phyloP scores from a whole-genome alignment of 2,329 filamentous ascomycete species.

The Dactylellina drechsleri region DNA sequence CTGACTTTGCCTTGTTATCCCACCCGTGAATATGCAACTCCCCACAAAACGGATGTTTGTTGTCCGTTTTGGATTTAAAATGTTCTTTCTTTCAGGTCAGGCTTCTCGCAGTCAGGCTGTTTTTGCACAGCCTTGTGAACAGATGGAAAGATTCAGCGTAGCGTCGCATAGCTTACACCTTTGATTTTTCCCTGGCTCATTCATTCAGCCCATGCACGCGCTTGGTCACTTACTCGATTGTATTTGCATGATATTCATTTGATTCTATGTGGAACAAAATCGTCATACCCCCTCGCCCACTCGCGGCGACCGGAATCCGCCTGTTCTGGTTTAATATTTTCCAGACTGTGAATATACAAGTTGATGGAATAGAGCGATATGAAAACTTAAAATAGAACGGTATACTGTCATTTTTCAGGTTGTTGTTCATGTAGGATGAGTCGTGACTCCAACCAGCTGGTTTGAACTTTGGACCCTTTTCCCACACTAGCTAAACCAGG shows the following conservation, averaged over 20 bases:
- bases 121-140: constrained; percentile 46
- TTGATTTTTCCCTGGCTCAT: not conserved
- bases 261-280: constrained; percentile 2
- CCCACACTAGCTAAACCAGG: not conserved
- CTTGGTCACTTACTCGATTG: constrained; percentile 47
- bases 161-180: not conserved
- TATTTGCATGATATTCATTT: constrained; percentile 23
- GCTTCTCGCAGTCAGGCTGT: constrained; percentile 16
- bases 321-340: not conserved
- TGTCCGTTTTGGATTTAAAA: constrained; percentile 12
- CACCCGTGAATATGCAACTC: not conserved
- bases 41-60: constrained; percentile 8
- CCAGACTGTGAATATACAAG: not conserved
- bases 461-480: not conserved
- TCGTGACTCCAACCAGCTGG: constrained; percentile 43
- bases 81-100: constrained; percentile 39
- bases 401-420: constrained; percentile 6
- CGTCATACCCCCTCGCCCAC: not conserved
- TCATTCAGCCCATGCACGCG: constrained; percentile 36
- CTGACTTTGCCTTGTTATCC: not conserved
- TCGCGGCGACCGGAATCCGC: constrained; percentile 21
- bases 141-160: constrained; percentile 10
- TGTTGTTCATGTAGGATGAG: constrained; percentile 28
- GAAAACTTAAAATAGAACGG: constrained; percentile 50
- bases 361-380: constrained; percentile 2